Evolutionary conservation across 768 basidiomycete species (phyloP).

Genomic region (Tylopilus vinaceipallidus): DNA sequence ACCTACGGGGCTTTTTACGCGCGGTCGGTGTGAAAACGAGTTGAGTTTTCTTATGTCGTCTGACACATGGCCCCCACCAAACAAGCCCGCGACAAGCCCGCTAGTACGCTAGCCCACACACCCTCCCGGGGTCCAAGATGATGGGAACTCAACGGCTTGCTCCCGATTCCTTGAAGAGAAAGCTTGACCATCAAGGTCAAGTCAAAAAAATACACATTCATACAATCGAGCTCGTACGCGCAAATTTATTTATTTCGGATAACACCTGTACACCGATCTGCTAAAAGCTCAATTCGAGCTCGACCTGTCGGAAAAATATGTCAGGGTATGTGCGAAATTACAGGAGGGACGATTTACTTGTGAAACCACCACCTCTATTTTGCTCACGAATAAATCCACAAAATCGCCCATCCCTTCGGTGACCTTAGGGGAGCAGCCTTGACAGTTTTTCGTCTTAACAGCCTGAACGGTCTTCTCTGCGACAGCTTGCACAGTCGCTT

Average conservation of each 20-base stretch:
- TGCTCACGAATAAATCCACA: background rate
- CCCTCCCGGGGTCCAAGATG: slow-evolving; percentile 33
- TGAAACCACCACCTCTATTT: background rate
- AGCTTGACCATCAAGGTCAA: too few relatives aligned
- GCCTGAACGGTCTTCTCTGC: too few relatives aligned
- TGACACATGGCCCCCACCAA: background rate
- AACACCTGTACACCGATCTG: too few relatives aligned
- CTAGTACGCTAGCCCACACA: too few relatives aligned
- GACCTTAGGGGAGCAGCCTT: background rate
- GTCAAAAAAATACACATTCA: too few relatives aligned
- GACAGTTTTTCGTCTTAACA: background rate
- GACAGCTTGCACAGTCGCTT: too few relatives aligned
- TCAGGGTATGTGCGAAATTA: background rate
- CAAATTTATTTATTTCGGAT: too few relatives aligned
- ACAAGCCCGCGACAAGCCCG: background rate
- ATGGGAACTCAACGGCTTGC: slow-evolving; percentile 17
- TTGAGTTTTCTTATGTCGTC: background rate
- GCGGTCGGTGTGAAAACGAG: background rate
- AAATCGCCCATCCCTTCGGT: background rate
- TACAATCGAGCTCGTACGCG: too few relatives aligned
- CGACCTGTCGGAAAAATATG: background rate
- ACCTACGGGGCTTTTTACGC: background rate
- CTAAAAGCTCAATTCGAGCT: background rate
- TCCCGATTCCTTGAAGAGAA: too few relatives aligned
- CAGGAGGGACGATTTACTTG: background rate